Conservation (phyloP, 2,329 filamentous ascomycete genomes). For the Ilyonectria mors-panacis region DNA sequence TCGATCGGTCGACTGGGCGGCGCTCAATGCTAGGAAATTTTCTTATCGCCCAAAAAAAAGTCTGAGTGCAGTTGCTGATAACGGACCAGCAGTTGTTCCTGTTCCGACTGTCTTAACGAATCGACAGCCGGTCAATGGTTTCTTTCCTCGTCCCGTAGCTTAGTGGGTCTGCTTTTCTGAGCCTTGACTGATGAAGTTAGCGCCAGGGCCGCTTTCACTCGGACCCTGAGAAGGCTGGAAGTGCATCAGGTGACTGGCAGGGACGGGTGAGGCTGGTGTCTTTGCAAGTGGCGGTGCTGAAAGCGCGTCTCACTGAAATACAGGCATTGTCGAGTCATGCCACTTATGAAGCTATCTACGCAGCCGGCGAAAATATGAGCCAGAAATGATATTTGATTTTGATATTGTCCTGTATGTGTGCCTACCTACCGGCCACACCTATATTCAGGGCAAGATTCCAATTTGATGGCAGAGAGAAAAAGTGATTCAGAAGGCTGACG, state of each 20-base stretch:
- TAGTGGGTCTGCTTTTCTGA: slow-evolving; percentile 40
- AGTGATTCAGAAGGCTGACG: neutral
- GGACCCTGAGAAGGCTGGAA: slow-evolving; percentile 7
- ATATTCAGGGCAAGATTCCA: neutral
- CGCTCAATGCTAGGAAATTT: slow-evolving; percentile 40
- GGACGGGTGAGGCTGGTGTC: slow-evolving; percentile 14
- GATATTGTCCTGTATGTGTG: neutral
- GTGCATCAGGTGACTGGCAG: slow-evolving; percentile 16
- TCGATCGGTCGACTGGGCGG: slow-evolving; percentile 28
- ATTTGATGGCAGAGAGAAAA: neutral
- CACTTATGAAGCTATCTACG: neutral
- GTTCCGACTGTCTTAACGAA: neutral
- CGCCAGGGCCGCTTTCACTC: slow-evolving; percentile 1
- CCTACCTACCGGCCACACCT: neutral
- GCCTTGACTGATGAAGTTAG: slow-evolving; percentile 37
- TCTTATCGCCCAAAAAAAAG: slow-evolving; percentile 49
- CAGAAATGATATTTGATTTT: neutral
- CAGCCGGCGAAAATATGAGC: neutral
- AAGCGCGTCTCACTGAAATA: neutral
- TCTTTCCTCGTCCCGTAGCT: slow-evolving; percentile 19
- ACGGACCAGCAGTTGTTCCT: slow-evolving; percentile 41
- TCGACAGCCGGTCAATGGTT: neutral
- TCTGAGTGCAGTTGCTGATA: slow-evolving; percentile 38
- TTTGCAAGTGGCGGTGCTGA: slow-evolving; percentile 13
- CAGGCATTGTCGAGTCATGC: slow-evolving; percentile 2